phyloP scores from a whole-genome alignment of 202 grass and related monocot species.

The Carex arenaria region DNA sequence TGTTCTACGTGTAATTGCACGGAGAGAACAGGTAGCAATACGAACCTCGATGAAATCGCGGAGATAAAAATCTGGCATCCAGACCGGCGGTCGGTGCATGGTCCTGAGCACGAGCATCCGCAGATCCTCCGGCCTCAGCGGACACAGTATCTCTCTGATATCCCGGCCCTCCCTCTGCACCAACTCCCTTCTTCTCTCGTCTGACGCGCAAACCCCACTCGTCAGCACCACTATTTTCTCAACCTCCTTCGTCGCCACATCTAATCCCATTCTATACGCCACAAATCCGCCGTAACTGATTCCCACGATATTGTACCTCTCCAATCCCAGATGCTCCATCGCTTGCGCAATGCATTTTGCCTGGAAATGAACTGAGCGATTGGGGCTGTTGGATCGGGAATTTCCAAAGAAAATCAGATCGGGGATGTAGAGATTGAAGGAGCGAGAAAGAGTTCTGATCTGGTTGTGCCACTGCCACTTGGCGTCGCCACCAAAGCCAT shows the following conservation, averaged over 20 bases:
- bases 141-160: slow-evolving; percentile 63
- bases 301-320: slow-evolving; percentile 50
- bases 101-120: slow-evolving; percentile 52
- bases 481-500: slow-evolving; percentile 80
- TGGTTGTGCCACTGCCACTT: slow-evolving; percentile 93
- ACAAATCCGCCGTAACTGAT: slow-evolving; percentile 81
- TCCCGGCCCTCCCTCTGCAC: slow-evolving; percentile 39
- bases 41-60: slow-evolving; percentile 74
- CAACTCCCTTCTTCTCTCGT: slow-evolving; percentile 38
- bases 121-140: slow-evolving; percentile 52
- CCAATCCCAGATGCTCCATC: slow-evolving; percentile 58
- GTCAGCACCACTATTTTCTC: slow-evolving; percentile 58
- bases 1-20: background rate
- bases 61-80: slow-evolving; percentile 77
- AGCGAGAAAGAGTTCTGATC: slow-evolving; percentile 45
- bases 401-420: slow-evolving; percentile 64
- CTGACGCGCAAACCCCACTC: slow-evolving; percentile 44
- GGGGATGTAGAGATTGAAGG: slow-evolving; percentile 61
- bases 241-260: slow-evolving; percentile 36
- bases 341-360: slow-evolving; percentile 58
- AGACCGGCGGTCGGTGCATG: slow-evolving; percentile 65
- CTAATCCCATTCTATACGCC: slow-evolving; percentile 64
- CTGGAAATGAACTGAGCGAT: slow-evolving; percentile 73
- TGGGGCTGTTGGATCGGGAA: slow-evolving; percentile 34
- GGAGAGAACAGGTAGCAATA: background rate